phyloP scores from a whole-genome alignment of 2,329 filamentous ascomycete species.

The Penicillium psychrosexuale region DNA sequence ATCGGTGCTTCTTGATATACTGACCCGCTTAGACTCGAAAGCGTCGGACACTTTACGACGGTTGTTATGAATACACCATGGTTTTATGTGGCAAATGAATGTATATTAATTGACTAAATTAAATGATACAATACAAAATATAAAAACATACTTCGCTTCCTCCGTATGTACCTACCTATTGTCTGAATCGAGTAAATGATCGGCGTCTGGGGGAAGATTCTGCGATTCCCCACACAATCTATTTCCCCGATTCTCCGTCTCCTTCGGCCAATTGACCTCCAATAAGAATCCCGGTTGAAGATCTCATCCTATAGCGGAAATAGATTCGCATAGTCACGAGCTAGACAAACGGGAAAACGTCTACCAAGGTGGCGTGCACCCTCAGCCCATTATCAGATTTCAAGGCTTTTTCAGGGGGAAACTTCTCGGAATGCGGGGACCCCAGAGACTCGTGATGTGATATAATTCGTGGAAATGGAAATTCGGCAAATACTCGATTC shows the following conservation, averaged over 20 bases:
- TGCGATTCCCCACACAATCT: not conserved
- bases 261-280: not conserved
- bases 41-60: conserved; percentile 42
- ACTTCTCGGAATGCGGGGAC: not conserved
- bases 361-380: not conserved
- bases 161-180: not conserved
- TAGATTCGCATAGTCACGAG: not conserved
- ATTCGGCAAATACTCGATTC: not conserved
- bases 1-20: conserved; percentile 40
- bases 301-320: not conserved
- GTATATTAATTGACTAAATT: not conserved
- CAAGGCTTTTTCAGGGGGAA: not conserved
- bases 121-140: not conserved
- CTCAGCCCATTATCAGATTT: not conserved
- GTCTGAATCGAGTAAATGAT: not conserved
- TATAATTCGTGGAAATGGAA: not conserved
- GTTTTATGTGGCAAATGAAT: not conserved
- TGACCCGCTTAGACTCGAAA: conserved; percentile 45
- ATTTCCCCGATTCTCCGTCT: conserved; percentile 1
- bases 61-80: conserved; percentile 1
- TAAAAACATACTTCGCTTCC: not conserved
- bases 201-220: not conserved
- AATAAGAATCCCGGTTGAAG: not conserved
- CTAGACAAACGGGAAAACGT: not conserved
- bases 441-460: not conserved